Conservation (phyloP, 2,329 filamentous ascomycete species). For the Trichoderma brevicompactum region DNA sequence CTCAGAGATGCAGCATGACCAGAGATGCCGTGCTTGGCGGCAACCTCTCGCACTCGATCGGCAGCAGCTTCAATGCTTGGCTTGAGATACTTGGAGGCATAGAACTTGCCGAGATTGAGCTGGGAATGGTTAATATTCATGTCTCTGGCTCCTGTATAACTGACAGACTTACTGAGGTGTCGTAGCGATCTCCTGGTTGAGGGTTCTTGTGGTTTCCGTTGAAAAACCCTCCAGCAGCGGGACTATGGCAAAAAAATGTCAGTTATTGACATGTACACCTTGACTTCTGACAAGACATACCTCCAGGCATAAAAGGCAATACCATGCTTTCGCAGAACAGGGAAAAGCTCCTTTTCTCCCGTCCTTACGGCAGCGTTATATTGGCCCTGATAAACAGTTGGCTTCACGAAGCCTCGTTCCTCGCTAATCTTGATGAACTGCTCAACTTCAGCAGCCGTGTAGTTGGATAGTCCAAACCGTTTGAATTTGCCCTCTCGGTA, state of each 20-base stretch:
- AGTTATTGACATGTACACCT: background rate
- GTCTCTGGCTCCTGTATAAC: background rate
- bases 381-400: conserved; percentile 52
- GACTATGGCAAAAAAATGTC: background rate
- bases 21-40: conserved; percentile 38
- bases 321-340: conserved; percentile 46
- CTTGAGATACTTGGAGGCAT: conserved; percentile 8
- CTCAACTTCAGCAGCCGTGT: conserved; percentile 49
- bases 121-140: background rate
- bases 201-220: conserved; percentile 20
- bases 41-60: conserved; percentile 7
- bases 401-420: conserved; percentile 47
- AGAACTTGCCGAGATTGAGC: background rate
- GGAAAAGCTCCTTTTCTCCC: conserved; percentile 49
- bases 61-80: conserved; percentile 14
- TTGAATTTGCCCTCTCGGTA: conserved; percentile 68
- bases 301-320: conserved; percentile 52
- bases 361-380: conserved; percentile 46
- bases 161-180: conserved; percentile 11
- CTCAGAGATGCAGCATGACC: conserved; percentile 54
- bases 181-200: conserved; percentile 15
- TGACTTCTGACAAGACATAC: background rate
- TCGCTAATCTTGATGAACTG: conserved; percentile 49
- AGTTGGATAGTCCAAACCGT: conserved; percentile 54
- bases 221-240: conserved; percentile 15